Conservation (phyloP, 2,329 filamentous ascomycete genomes). For the Trichoderma sp. region DNA sequence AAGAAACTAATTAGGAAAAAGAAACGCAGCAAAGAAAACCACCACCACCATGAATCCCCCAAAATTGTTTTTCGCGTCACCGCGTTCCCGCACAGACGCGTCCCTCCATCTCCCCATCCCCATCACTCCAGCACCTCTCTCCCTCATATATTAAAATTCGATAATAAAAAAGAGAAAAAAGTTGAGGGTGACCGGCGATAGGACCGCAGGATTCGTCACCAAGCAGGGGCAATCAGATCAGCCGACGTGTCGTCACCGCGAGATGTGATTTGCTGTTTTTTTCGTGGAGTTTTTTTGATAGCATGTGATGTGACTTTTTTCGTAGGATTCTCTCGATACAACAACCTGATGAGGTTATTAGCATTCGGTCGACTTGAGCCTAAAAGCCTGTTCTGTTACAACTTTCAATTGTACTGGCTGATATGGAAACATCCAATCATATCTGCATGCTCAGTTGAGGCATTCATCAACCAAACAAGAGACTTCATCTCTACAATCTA, state of each 20-base stretch:
- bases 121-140: background rate
- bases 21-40: background rate
- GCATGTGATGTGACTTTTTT: background rate
- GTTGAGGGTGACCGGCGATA: background rate
- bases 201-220: background rate
- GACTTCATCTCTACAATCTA: background rate
- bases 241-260: background rate
- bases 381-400: background rate
- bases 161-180: background rate
- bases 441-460: background rate
- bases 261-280: background rate
- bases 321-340: background rate
- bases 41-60: background rate
- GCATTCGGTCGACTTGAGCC: background rate
- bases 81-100: background rate
- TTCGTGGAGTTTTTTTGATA: background rate
- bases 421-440: background rate
- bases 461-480: background rate
- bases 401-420: background rate
- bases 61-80: background rate
- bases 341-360: background rate
- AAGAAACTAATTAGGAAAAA: background rate
- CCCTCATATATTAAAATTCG: background rate
- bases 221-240: background rate
- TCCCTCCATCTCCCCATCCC: background rate